Base-by-base conservation (phyloP, 495 filamentous ascomycete species). In the Talaromyces ruber region DNA sequence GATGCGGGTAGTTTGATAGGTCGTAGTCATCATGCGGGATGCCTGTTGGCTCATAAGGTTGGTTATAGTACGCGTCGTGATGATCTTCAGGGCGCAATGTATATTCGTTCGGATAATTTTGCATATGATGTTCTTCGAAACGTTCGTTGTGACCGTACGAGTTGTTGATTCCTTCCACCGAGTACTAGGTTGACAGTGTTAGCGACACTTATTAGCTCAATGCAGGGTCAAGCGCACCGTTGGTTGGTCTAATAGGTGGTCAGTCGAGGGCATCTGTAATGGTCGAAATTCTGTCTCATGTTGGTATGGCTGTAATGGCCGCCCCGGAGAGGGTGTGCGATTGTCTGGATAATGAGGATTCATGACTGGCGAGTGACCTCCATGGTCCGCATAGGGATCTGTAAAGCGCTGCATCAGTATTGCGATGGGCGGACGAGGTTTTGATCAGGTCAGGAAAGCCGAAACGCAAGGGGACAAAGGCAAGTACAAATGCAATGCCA, bases 61-160 rank as follows among this genome's bases (percentile, higher is more conserved):
- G 87, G 59, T 86, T 88, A 69, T 89, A 94, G 74, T 96, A 95
- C 50, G 86, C 83, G 72, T 96, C 90, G 67, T 93, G 90, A 65
- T 95, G 91, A 43, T 84, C 86, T 71, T 92, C 84, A 12, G 93
- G 92, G 62, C 90, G 85, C 37, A 97, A 72, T 6, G 85, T 75
- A 71, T 93, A 95, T 26, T 91, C 88, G 61, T 81, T 73, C 47
- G 67, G 72, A 69, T 82, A 86, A 62, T 67, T 74, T 76, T 39
- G 75, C 63, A 16, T 75, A 64, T 62, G 74, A 56, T 77, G 77
- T 67, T 78, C 70, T 73, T 87, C 84, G 66, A 86, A 90, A 57
- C 77, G 75, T 60, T 89, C 82, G 66, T 85, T 86, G 64, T 87
- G 86, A 47, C 85, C 84, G 66, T 87, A 93, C 18, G 88, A 87